phyloP scores from a whole-genome alignment of 495 filamentous ascomycete species.

The Aspergillus olivimuriae region DNA sequence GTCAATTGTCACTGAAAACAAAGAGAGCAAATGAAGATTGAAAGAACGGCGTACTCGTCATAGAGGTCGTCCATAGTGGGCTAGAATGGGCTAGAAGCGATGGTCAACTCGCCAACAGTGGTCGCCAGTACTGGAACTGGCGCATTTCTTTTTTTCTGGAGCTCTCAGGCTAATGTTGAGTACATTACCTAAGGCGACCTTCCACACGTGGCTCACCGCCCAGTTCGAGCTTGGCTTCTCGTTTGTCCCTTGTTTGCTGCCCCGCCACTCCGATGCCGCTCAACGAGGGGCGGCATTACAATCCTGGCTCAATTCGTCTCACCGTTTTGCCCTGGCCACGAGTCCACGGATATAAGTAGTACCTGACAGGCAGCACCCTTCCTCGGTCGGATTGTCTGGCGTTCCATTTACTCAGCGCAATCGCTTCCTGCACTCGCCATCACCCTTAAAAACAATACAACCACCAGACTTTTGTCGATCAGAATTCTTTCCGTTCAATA shows the following conservation, averaged over 20 bases:
- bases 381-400: too few species aligned
- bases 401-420: too few species aligned
- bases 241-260: slow-evolving; percentile 8
- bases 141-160: slow-evolving; percentile 17
- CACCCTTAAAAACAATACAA: too few species aligned
- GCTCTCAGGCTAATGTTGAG: background rate
- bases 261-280: slow-evolving; percentile 10
- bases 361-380: too few species aligned
- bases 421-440: too few species aligned
- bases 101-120: slow-evolving; percentile 6
- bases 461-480: too few species aligned
- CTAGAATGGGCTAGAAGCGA: slow-evolving; percentile 3
- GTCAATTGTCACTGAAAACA: slow-evolving; percentile 14
- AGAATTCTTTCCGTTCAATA: too few species aligned
- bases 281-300: slow-evolving; percentile 1
- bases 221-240: slow-evolving; percentile 27
- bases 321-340: too few species aligned
- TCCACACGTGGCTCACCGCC: slow-evolving; percentile 16
- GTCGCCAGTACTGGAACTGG: slow-evolving; percentile 9
- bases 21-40: background rate
- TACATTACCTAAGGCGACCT: slow-evolving; percentile 2
- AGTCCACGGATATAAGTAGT: too few species aligned
- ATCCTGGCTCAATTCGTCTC: too few species aligned
- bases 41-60: slow-evolving; percentile 56
- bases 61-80: slow-evolving; percentile 74